Base-by-base conservation (phyloP, 148 eudicot genomes). In the Diospyros lotus region DNA sequence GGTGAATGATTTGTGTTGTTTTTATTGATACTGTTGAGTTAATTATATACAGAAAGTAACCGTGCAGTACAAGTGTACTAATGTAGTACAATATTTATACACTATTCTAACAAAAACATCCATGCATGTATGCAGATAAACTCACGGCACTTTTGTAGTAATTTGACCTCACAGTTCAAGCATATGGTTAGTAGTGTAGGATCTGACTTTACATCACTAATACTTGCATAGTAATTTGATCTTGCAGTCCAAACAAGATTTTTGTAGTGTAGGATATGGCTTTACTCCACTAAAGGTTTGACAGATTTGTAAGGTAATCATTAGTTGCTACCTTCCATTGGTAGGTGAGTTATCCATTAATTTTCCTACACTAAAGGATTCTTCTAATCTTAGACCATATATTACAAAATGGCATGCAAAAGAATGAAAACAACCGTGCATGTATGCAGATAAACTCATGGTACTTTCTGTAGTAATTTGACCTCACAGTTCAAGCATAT, bases 311-410 rank as follows among this genome's bases (percentile, higher is more conserved):
- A 42, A 65, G 58, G n/a, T n/a, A n/a, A n/a, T n/a, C n/a, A n/a
- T n/a, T n/a, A n/a, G n/a, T n/a, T n/a, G 77, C 45, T 73, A 61
- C 61, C 69, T 38, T 28, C 9, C 18, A n/a, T n/a, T 66, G 70
- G 41, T 39, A 41, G 11, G 54, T 54, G 63, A 75, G 59, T 56
- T 2, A 52, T 51, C 13, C 55, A 40, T 7, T 39, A 1, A 7
- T 15, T 73, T 11, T 9, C 18, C 28, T 71, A 50, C 43, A 64
- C 55, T 50, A 6, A 48, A 48, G n/a, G 2, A 6, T 42, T 76
- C 6, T 15, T 42, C 52, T 74, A 50, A 3, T 3, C 9, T 11
- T 68, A 14, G 3, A 6, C 28, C 58, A 66, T 45, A 13, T n/a
- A 9, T 44, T 66, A 43, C 15, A 11, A 51, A 7, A 8, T 55